Evolutionary conservation across 352 stramenopile genomes (phyloP).

Genomic region (Phytophthora fragariae): DNA sequence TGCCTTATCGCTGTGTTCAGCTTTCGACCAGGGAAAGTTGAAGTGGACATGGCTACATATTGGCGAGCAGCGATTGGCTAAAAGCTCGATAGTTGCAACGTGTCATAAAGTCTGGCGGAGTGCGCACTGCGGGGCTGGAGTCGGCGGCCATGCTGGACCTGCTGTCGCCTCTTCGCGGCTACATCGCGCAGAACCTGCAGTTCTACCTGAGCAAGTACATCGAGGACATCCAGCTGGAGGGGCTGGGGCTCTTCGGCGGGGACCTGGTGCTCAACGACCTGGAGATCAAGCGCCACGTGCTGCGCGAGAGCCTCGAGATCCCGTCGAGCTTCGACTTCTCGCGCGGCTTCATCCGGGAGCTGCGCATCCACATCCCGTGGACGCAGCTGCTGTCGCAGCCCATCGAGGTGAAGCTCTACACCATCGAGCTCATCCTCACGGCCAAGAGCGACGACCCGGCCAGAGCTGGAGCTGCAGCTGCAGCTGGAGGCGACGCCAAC

Average conservation of each 20-base stretch:
- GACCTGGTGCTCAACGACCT: constrained; percentile 91
- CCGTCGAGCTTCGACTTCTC: constrained; percentile 90
- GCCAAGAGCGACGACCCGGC: constrained; percentile 43
- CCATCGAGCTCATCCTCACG: constrained; percentile 88
- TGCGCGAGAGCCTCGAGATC: constrained; percentile 87
- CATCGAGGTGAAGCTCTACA: constrained; percentile 91
- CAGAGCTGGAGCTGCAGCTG: constrained; percentile 18
- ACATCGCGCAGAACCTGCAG: constrained; percentile 89
- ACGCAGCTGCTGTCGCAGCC: constrained; percentile 88
- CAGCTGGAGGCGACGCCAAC: constrained; percentile 2
- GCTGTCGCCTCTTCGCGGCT: constrained; percentile 84
- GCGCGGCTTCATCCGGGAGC: constrained; percentile 85
- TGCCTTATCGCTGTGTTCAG: no score
- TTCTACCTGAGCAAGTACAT: constrained; percentile 93
- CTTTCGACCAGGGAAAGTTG: no score
- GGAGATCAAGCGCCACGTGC: constrained; percentile 89
- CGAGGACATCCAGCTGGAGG: constrained; percentile 88
- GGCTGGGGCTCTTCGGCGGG: constrained; percentile 83
- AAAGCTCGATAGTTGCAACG: constrained; percentile 11
- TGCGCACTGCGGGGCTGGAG: not conserved
- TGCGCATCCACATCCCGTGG: constrained; percentile 91
- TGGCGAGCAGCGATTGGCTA: constrained; percentile 12
- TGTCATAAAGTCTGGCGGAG: not conserved
- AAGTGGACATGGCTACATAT: not conserved
- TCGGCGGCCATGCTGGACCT: constrained; percentile 75